These are phyloP conservation scores for Linnemannia hyalina DNA, from an alignment of 192 early-diverging fungal genomes.

Conservation along the genomic window DNA sequence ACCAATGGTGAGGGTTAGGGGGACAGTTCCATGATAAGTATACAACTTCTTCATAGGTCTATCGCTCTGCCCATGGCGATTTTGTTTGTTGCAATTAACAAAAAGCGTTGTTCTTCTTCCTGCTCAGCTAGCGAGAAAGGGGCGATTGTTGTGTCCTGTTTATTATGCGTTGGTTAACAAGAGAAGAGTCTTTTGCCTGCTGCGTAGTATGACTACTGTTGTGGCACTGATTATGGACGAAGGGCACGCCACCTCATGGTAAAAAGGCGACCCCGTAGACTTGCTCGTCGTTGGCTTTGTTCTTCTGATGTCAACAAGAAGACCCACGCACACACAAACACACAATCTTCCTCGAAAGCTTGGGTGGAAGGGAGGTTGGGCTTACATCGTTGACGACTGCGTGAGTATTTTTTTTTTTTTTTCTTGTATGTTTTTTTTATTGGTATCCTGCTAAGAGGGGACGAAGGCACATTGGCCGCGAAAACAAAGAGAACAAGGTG, in stretches of 20 bases:
- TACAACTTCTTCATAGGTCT: neutral
- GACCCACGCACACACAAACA: neutral
- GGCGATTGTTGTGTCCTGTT: too few relatives aligned
- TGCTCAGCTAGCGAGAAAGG: too few relatives aligned
- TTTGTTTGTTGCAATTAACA: too few relatives aligned
- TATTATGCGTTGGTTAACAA: too few relatives aligned
- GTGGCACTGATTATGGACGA: too few relatives aligned
- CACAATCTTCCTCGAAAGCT: neutral
- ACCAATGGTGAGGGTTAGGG: neutral
- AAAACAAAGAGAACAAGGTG: neutral
- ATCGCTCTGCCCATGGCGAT: neutral
- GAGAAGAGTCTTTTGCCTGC: too few relatives aligned
- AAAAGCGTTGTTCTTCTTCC: too few relatives aligned
- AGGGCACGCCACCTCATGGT: too few relatives aligned
- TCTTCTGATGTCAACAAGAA: too few relatives aligned
- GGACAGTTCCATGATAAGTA: neutral
- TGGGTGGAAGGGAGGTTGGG: neutral
- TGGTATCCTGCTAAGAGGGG: conserved; percentile 3
- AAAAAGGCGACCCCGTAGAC: too few relatives aligned
- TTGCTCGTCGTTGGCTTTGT: too few relatives aligned
- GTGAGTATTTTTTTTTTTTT: neutral
- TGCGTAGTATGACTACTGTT: too few relatives aligned
- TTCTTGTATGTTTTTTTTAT: neutral
- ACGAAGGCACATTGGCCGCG: conserved; percentile 2
- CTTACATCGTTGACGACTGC: neutral